A percentile compares a stretch with the other conserved stretches of the same genome.
These are phyloP conservation scores for Kalmusia sp. DNA, from an alignment of 2,329 filamentous ascomycete genomes.

Conservation along the genomic window DNA sequence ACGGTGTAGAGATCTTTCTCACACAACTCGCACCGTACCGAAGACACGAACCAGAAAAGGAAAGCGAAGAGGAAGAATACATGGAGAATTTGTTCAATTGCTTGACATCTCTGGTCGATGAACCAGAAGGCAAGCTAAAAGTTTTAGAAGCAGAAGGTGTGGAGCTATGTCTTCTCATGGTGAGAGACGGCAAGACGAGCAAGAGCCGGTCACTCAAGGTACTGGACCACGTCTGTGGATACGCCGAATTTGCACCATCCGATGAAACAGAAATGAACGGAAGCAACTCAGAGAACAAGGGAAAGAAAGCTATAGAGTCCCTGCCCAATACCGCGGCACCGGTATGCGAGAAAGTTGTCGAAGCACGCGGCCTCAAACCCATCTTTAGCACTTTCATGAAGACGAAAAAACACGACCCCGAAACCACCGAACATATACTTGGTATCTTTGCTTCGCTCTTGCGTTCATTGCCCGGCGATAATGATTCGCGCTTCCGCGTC, in stretches of 20 bases:
- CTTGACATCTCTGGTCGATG: slow-evolving; percentile 80
- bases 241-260: slow-evolving; percentile 43
- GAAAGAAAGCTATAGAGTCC: slow-evolving; percentile 8
- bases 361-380: slow-evolving; percentile 83
- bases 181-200: slow-evolving; percentile 85
- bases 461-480: slow-evolving; percentile 78
- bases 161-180: slow-evolving; percentile 89
- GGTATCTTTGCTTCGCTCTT: slow-evolving; percentile 86
- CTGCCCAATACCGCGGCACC: slow-evolving; percentile 53
- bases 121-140: slow-evolving; percentile 74
- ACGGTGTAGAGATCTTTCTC: slow-evolving; percentile 80
- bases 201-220: slow-evolving; percentile 79
- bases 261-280: slow-evolving; percentile 25
- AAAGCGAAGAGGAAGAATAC: slow-evolving; percentile 90
- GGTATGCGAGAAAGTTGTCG: slow-evolving; percentile 79
- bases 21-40: slow-evolving; percentile 86
- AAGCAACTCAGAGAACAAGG: slow-evolving; percentile 23
- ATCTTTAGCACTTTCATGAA: slow-evolving; percentile 90
- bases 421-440: slow-evolving; percentile 78
- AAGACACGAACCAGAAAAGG: slow-evolving; percentile 82
- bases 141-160: slow-evolving; percentile 91
- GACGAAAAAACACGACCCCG: slow-evolving; percentile 74
- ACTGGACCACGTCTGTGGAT: slow-evolving; percentile 80
- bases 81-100: slow-evolving; percentile 93
- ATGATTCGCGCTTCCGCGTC: slow-evolving; percentile 78